Evolutionary conservation across 2,329 filamentous ascomycete species (phyloP), one percentile per base, ranked within the genome.

Genomic region (Graphium sp.): DNA sequence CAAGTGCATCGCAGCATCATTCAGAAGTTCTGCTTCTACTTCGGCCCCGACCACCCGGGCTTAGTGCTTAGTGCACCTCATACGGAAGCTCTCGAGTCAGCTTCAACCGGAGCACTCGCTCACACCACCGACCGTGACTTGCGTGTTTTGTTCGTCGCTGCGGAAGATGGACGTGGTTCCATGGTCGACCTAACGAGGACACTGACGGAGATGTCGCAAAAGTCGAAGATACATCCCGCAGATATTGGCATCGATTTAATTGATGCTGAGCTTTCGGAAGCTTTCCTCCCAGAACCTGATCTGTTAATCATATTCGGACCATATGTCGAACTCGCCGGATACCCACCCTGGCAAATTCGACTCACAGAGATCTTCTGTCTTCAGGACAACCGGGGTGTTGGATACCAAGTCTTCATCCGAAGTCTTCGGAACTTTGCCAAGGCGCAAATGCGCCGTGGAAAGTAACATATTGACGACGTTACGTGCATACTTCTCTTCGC

Each of bases 121-220:
- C 31, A 33, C n/a, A 31, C 26, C 8, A 35, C 36, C 29, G 12
- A 22, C n/a, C 24, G 21, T 20, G 22, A 29, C 13, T 29, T 37
- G 26, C 26, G 28, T 11, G 15, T 37, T n/a, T 32, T 37, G 10
- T 31, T 98, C 22, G 69, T 98, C 28, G 92, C 83, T 10, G 71
- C 74, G 21, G 78, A 87, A 32, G 89, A 98, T 42, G 87, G 89
- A 27, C 73, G 87, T 31, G 83, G 92, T 44, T 94, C 87, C 4
- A 70, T 98, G 36, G 85, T 98, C 22, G 89, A 98, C 50, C 66
- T 98, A 25, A 98, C 89, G 23, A 83, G 85, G 45, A 95, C 91
- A 1, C 62, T 98, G 14, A 72, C 87, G 5, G 82, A 93, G 46
- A 95, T 98, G 89, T 80, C 83, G 6, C 89, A 95, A 50, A 74